phyloP scores from a whole-genome alignment of 495 filamentous ascomycete genomes.

The Penicillium macrosclerotiorum region DNA sequence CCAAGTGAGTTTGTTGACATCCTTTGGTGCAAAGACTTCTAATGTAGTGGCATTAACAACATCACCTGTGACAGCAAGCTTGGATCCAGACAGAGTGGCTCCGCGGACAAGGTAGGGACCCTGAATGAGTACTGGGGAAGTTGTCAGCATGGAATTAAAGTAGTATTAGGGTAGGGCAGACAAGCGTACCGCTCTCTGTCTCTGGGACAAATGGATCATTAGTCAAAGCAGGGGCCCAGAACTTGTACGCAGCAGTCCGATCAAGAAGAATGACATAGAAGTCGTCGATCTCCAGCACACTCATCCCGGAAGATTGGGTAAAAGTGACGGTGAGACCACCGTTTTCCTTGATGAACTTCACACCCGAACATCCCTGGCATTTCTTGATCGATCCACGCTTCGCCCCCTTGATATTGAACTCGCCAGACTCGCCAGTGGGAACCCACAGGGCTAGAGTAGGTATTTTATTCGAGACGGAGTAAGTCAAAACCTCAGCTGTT shows the following conservation, averaged over 20 bases:
- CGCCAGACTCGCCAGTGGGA: slow-evolving; percentile 51
- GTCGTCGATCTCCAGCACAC: slow-evolving; percentile 45
- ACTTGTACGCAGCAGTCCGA: slow-evolving; percentile 49
- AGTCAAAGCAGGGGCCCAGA: slow-evolving; percentile 56
- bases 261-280: slow-evolving; percentile 51
- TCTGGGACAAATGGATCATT: slow-evolving; percentile 48
- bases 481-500: slow-evolving; percentile 58
- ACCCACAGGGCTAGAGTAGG: slow-evolving; percentile 54
- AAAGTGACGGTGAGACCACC: slow-evolving; percentile 39
- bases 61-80: slow-evolving; percentile 60
- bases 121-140: slow-evolving; percentile 51
- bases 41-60: slow-evolving; percentile 58
- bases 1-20: slow-evolving; percentile 49
- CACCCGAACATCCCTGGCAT: slow-evolving; percentile 31
- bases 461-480: slow-evolving; percentile 44
- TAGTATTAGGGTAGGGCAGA: background rate
- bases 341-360: slow-evolving; percentile 34
- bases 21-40: slow-evolving; percentile 58
- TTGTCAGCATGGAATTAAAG: background rate
- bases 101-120: slow-evolving; percentile 65
- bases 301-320: slow-evolving; percentile 45
- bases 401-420: slow-evolving; percentile 51
- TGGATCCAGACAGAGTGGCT: slow-evolving; percentile 44
- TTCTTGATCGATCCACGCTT: slow-evolving; percentile 34
- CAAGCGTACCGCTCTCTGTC: slow-evolving; percentile 40